Percentiles rank a stretch among this genome's conserved stretches.
These are phyloP conservation scores for Ophiostoma pallidulum DNA, from an alignment of 2,329 filamentous ascomycete genomes.

Conservation along the genomic window DNA sequence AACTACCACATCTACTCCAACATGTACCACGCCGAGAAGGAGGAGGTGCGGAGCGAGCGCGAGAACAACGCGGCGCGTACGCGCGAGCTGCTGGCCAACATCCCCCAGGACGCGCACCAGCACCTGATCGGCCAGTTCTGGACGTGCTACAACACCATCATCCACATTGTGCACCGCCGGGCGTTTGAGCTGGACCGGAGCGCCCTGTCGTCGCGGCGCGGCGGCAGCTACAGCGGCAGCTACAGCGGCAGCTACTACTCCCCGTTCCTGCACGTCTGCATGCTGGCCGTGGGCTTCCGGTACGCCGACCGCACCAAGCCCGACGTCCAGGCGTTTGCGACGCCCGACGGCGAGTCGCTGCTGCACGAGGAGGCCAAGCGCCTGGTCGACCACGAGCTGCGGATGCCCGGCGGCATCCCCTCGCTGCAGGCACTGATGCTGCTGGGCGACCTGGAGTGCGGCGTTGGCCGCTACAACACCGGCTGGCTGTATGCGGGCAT, in stretches of 20 bases:
- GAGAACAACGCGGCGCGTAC: not conserved
- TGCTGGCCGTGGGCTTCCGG: slow-evolving; percentile 14
- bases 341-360: slow-evolving; percentile 13
- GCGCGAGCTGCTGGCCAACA: slow-evolving; percentile 4
- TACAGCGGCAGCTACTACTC: slow-evolving; percentile 14
- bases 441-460: slow-evolving; percentile 16
- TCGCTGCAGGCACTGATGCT: slow-evolving; percentile 15
- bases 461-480: slow-evolving; percentile 16
- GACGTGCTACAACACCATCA: slow-evolving; percentile 16
- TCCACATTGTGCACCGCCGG: slow-evolving; percentile 14
- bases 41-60: slow-evolving; percentile 9
- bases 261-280: slow-evolving; percentile 14
- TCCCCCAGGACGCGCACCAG: slow-evolving; percentile 13
- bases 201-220: no score
- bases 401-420: slow-evolving; percentile 15
- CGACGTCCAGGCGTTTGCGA: slow-evolving; percentile 12
- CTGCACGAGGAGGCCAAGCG: slow-evolving; percentile 16
- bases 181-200: slow-evolving; percentile 14
- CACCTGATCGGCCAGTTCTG: slow-evolving; percentile 17
- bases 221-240: not conserved
- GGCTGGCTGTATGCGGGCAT: slow-evolving; percentile 16
- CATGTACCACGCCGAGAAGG: slow-evolving; percentile 9
- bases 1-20: slow-evolving; percentile 14
- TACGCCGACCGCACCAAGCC: slow-evolving; percentile 13
- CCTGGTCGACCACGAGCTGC: slow-evolving; percentile 13